A percentile compares a stretch with the other conserved stretches of the same genome.
These are phyloP conservation scores for Bruguiera hainesii DNA, from an alignment of 441 rosid genomes.

Conservation along the genomic window DNA sequence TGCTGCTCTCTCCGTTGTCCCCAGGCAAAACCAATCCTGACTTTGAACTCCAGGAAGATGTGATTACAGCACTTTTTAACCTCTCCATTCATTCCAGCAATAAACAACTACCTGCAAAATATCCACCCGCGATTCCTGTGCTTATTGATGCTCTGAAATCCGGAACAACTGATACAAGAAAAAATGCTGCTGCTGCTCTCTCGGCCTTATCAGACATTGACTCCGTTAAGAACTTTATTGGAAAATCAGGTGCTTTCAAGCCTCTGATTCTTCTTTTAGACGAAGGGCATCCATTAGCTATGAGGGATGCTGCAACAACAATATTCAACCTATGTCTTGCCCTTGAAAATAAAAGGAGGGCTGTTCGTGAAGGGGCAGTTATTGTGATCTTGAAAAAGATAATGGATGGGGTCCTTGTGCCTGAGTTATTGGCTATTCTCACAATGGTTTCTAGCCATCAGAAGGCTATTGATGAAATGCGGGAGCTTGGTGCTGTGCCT, in stretches of 20 bases:
- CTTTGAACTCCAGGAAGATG: conserved; percentile 73
- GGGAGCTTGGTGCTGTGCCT: conserved; percentile 55
- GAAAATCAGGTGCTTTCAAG: conserved; percentile 64
- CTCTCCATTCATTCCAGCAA: conserved; percentile 76
- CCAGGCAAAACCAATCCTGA: conserved; percentile 29
- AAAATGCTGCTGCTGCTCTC: conserved; percentile 84
- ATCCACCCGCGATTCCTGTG: conserved; percentile 58
- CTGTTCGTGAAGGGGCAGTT: conserved; percentile 71
- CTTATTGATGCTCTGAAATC: conserved; percentile 58
- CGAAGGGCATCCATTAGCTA: conserved; percentile 62
- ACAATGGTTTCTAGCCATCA: conserved; percentile 73
- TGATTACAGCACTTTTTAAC: conserved; percentile 70
- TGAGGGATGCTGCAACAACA: conserved; percentile 82
- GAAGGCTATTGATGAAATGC: conserved; percentile 61
- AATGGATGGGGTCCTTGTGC: conserved; percentile 51
- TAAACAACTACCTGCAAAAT: conserved; percentile 62
- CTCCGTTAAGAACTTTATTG: conserved; percentile 63
- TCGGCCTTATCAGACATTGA: conserved; percentile 77
- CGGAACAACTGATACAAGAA: conserved; percentile 62
- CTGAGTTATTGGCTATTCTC: conserved; percentile 67
- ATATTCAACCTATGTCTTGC: conserved; percentile 63
- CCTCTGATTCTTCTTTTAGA: conserved; percentile 67
- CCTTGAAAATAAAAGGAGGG: conserved; percentile 64
- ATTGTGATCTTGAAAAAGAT: conserved; percentile 60
- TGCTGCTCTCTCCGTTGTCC: conserved; percentile 48